These are phyloP conservation scores for Colletotrichum tamarilloi DNA, from an alignment of 2,329 filamentous ascomycete genomes.

Conservation along the genomic window DNA sequence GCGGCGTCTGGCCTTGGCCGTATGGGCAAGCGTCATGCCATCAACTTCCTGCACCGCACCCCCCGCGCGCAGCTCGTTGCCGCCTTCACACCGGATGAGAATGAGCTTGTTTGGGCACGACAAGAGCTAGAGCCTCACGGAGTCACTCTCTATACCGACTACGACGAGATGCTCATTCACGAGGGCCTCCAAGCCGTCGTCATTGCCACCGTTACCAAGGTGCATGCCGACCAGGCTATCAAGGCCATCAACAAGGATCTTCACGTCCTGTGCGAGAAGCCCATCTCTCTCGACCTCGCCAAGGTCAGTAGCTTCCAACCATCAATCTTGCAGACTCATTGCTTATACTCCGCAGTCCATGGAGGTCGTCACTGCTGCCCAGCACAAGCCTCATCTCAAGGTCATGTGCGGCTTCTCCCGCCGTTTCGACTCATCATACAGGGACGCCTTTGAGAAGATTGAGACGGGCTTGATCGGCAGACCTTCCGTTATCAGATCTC, in stretches of 20 bases:
- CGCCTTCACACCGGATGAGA: constrained; percentile 57
- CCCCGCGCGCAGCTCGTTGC: constrained; percentile 61
- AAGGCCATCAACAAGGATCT: constrained; percentile 64
- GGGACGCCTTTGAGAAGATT: constrained; percentile 66
- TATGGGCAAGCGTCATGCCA: constrained; percentile 63
- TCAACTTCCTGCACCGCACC: constrained; percentile 57
- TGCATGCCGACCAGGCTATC: constrained; percentile 68
- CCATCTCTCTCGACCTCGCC: constrained; percentile 67
- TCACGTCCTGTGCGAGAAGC: constrained; percentile 71
- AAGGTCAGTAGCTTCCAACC: constrained; percentile 51
- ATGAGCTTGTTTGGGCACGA: constrained; percentile 57
- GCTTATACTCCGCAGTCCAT: constrained; percentile 59
- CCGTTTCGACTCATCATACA: constrained; percentile 72
- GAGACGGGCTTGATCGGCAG: constrained; percentile 66
- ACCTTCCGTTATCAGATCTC: constrained; percentile 69
- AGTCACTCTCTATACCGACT: constrained; percentile 55
- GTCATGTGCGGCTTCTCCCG: constrained; percentile 62
- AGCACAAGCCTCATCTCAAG: constrained; percentile 67
- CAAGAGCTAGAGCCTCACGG: constrained; percentile 54
- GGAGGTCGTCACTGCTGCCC: constrained; percentile 65
- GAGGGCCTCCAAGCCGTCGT: constrained; percentile 54
- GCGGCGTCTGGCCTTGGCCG: constrained; percentile 62
- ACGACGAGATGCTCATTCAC: constrained; percentile 57
- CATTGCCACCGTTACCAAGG: constrained; percentile 57
- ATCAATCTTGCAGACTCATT: not conserved